Conservation (phyloP, 2,329 filamentous ascomycete species). For the Endocalyx cinctus region DNA sequence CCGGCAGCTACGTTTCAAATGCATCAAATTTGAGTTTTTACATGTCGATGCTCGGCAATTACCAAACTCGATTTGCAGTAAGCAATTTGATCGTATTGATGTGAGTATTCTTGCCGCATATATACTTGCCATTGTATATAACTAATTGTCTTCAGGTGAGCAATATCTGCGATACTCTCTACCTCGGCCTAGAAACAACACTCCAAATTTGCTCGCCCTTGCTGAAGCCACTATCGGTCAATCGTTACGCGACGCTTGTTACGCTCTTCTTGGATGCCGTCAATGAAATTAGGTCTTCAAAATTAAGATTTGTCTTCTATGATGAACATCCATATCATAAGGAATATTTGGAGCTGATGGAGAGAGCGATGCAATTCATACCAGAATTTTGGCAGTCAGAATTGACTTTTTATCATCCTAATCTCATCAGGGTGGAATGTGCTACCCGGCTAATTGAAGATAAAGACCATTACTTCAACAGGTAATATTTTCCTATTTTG, state of each 20-base stretch:
- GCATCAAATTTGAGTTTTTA: constrained; percentile 1
- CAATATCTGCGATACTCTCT: constrained; percentile 4
- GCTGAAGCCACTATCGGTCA: constrained; percentile 2
- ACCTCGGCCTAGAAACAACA: constrained; percentile 1
- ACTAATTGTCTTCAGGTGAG: background rate
- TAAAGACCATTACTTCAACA: constrained; percentile 9
- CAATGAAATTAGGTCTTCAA: no score
- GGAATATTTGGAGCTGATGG: no score
- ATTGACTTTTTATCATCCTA: background rate
- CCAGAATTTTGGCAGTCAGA: background rate
- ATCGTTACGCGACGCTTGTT: constrained; percentile 9
- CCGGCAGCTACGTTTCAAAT: background rate
- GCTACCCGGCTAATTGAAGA: constrained; percentile 1
- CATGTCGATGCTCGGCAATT: constrained; percentile 1
- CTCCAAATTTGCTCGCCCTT: constrained; percentile 3
- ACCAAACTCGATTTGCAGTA: background rate
- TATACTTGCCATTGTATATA: no score
- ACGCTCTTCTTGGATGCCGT: constrained; percentile 6
- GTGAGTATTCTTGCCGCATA: background rate
- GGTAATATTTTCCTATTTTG: no score
- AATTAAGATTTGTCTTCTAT: no score
- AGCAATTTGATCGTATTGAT: constrained; percentile 7
- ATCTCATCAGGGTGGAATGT: background rate
- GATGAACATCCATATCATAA: no score
- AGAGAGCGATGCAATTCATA: background rate